Conservation (phyloP, 345 rosid species). For the Salix viminalis region DNA sequence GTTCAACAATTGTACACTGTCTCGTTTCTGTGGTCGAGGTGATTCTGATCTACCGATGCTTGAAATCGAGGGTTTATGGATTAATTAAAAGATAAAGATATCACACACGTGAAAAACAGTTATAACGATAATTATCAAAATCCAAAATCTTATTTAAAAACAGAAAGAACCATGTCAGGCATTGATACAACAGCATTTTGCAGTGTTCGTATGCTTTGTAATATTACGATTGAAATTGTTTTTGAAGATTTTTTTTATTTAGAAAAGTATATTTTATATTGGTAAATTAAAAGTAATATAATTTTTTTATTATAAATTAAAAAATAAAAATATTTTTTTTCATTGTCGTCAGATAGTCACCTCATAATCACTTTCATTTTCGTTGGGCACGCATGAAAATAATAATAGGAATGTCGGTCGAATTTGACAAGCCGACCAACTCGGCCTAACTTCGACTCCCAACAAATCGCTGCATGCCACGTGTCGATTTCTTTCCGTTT, state of each 20-base stretch:
- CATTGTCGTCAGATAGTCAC: too few species aligned
- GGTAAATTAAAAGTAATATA: too few species aligned
- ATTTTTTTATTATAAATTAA: too few species aligned
- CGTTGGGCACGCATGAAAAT: not conserved
- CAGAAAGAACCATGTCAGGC: not conserved
- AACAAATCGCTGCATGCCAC: not conserved
- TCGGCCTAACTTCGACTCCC: not conserved
- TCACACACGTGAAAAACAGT: not conserved
- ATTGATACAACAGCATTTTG: not conserved
- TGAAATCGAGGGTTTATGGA: not conserved
- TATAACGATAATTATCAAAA: not conserved
- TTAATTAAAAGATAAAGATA: not conserved
- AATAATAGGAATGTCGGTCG: not conserved
- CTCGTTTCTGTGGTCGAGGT: not conserved
- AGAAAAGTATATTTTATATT: too few species aligned
- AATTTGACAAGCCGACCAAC: not conserved
- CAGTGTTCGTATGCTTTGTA: not conserved
- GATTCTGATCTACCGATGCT: not conserved
- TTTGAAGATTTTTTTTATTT: too few species aligned
- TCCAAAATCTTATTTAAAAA: not conserved
- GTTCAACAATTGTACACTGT: not conserved
- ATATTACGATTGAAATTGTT: too few species aligned
- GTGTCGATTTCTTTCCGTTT: not conserved
- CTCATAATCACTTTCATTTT: not conserved
- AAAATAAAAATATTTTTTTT: too few species aligned